Base-by-base conservation (phyloP, 768 basidiomycete genomes). In the Chalciporus chontae region DNA sequence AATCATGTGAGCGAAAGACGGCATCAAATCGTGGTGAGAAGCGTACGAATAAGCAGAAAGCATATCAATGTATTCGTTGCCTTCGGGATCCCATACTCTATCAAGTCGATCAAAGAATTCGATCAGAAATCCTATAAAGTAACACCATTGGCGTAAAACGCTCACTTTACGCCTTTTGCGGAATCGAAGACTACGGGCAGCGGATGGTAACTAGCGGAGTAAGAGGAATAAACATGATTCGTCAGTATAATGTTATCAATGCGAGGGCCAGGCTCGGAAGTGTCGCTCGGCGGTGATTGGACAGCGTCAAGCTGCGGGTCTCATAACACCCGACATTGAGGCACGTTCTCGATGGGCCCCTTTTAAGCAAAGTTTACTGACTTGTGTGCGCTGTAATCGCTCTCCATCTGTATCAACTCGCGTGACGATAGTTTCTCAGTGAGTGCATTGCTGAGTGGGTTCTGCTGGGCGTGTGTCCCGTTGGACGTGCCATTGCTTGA, bases 21-120 rank as follows among this genome's bases (percentile, higher is more conserved):
- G 29, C 23, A 11, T n/a, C 10, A 15, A 59, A 42, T 21, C 38
- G 47, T 23, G 38, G 9, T 1, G 41, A 40, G 50, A 51, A 15
- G 74, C 86, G 73, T 66, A 94, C 90, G 91, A 94, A 73, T 98
- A 98, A 24, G 96, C 96, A 40, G 91, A 90, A 17, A 99, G 77
- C 90, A 97, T 96, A 64, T 99, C 96, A 54, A 97, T 93, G 71
- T 96, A 99, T 64, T 94, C 88, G 45, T 81, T 85, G 55, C 94
- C 94, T 77, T 95, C 94, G 3, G 87, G 89, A 65, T 96, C 94
- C 89, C 90, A 95, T 66, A 93, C 91, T 57, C 81, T 82, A 24
- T 34, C 10, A 45, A 45, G 43, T 48, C 45, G 38, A 52, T 49
- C 47, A 42, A 39, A 34, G 15, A 19, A 41, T 10, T 56, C 36